Conservation (phyloP, 2,329 filamentous ascomycete genomes). For the Pseudopyricularia javanii region DNA sequence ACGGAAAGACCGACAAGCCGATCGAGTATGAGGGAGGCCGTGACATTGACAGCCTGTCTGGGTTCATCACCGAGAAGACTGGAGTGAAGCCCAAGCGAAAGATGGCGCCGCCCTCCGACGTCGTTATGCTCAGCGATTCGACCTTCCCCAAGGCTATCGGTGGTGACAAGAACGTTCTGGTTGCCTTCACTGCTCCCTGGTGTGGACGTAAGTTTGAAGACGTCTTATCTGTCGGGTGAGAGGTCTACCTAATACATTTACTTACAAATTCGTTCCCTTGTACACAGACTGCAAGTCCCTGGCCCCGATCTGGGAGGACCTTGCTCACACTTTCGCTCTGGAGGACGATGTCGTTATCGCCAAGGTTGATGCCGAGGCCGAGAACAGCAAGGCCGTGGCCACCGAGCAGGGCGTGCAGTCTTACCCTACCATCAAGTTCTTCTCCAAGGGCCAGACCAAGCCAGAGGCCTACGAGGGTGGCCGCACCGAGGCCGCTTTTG, state of each 20-base stretch:
- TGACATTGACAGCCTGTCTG: slow-evolving; percentile 72
- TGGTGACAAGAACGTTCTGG: slow-evolving; percentile 76
- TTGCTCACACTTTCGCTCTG: slow-evolving; percentile 65
- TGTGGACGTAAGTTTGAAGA: slow-evolving; percentile 73
- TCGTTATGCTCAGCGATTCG: slow-evolving; percentile 68
- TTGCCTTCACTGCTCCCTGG: slow-evolving; percentile 97
- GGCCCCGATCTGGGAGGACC: slow-evolving; percentile 77
- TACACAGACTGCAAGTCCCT: slow-evolving; percentile 85
- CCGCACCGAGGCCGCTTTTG: slow-evolving; percentile 63
- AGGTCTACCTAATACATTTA: background rate
- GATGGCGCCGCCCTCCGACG: slow-evolving; percentile 58
- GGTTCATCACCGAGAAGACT: slow-evolving; percentile 79
- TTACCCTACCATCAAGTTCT: slow-evolving; percentile 98
- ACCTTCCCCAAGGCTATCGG: slow-evolving; percentile 71
- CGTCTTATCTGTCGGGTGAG: slow-evolving; percentile 3
- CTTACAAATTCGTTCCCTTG: background rate
- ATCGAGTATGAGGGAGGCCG: slow-evolving; percentile 77
- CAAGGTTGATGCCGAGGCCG: slow-evolving; percentile 89
- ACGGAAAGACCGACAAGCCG: slow-evolving; percentile 81
- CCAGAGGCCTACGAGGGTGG: slow-evolving; percentile 60
- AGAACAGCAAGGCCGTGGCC: slow-evolving; percentile 70
- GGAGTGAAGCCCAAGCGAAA: slow-evolving; percentile 70
- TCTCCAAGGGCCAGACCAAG: slow-evolving; percentile 71
- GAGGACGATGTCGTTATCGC: slow-evolving; percentile 76
- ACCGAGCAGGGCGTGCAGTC: slow-evolving; percentile 65